Conservation (phyloP, 129 eudicot genomes). For the Escallonia herrerae region DNA sequence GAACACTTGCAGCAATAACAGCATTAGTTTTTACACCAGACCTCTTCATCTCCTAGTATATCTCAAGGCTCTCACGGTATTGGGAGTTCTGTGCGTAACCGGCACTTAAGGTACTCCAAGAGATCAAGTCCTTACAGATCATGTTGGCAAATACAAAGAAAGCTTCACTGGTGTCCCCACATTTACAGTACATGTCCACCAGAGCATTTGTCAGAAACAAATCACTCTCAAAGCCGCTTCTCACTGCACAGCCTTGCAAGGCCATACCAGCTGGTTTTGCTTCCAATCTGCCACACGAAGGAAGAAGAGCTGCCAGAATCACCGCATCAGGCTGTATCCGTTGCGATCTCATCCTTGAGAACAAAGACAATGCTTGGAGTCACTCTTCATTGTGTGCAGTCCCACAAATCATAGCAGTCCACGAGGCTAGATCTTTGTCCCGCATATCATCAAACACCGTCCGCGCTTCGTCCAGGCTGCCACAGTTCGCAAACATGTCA, state of each 20-base stretch:
- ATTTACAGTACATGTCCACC: constrained; percentile 29
- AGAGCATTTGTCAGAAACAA: constrained; percentile 26
- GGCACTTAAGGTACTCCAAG: constrained; percentile 28
- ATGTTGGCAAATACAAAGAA: constrained; percentile 9
- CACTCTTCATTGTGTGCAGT: constrained; percentile 10
- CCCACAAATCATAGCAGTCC: constrained; percentile 30
- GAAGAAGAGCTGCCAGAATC: constrained; percentile 19
- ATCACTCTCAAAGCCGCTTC: constrained; percentile 17
- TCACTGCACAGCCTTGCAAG: constrained; percentile 25
- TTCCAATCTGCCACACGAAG: constrained; percentile 21
- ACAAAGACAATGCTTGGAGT: constrained; percentile 16
- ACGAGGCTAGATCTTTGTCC: constrained; percentile 16
- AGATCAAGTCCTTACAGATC: constrained; percentile 14
- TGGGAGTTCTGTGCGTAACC: constrained; percentile 19
- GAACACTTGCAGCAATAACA: constrained; percentile 16
- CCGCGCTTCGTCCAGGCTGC: constrained; percentile 21
- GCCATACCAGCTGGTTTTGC: constrained; percentile 18
- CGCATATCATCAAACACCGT: constrained; percentile 23
- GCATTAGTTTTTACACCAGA: constrained; percentile 14
- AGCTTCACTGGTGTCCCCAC: constrained; percentile 19
- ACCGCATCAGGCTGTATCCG: constrained; percentile 15
- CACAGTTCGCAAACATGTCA: constrained; percentile 31
- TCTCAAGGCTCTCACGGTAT: constrained; percentile 11
- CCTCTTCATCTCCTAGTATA: constrained; percentile 17
- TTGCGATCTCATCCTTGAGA: constrained; percentile 16